Base-by-base conservation (phyloP, 2,329 filamentous ascomycete species). In the Aspergillus thermomutatus region DNA sequence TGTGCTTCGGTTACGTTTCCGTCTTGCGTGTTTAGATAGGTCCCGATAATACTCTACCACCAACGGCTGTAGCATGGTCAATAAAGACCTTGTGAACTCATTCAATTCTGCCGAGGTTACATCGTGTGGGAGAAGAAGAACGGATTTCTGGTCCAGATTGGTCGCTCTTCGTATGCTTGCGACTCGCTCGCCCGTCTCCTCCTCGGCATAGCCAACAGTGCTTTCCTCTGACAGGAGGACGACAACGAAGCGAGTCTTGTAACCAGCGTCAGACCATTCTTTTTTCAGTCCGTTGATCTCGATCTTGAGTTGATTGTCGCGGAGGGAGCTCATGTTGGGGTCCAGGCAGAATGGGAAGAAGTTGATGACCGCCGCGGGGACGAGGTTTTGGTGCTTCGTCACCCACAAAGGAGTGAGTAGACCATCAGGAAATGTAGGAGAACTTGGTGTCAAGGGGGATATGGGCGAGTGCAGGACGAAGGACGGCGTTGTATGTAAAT, bases 1-100 rank as follows among this genome's bases (percentile, higher is more conserved):
- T 19, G 86, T 81, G 7, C 90, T 89, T 57, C 92, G 84, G 49
- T 89, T 88, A 64, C 90, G 88, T 79, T 97, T 97, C 71, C 94
- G 89, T 64, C 92, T 86, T 9, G 89, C 83, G 78, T 96, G 93
- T 58, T 96, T 92, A n/a, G 91, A 92, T 11, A 97, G 81, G 66
- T 99, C 93, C 48, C 92, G 83, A 72, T 97, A 97, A 74, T 97
- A 96, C 66, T 99, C 94, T 48, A 93, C 79, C 21, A 90, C 86
- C 21, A 87, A 80, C 1, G 87, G 85, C 58, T 93, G 91, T 47
- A 97, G 73, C 1, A 87, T 83, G 1, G 84, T 79, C 49, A 97
- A 79, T 43, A 96, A 83, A 52, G 84, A 88, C 54, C 88, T 85
- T 0, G 89, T 86, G 62, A 93, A 91, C 7, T 86, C 84, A 58